These are phyloP conservation scores for Fomitiporia mediterranea DNA, from an alignment of 1,284 basidiomycete species.

Conservation along the genomic window DNA sequence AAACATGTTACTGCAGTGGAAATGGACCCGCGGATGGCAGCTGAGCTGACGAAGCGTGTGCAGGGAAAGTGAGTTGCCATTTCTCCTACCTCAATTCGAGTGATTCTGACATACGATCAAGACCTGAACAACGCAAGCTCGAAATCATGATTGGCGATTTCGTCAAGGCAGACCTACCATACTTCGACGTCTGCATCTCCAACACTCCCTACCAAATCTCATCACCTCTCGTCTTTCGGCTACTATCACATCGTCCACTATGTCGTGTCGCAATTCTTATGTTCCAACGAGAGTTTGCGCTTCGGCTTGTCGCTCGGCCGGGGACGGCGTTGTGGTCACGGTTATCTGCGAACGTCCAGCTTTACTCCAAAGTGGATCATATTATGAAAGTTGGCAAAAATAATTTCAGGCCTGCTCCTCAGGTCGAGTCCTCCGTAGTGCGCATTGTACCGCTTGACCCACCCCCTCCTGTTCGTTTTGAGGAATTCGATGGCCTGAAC, in stretches of 20 bases:
- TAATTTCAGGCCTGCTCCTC: slow-evolving; percentile 94
- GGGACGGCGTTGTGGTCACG: slow-evolving; percentile 90
- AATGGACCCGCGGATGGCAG: slow-evolving; percentile 99
- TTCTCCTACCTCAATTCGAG: slow-evolving; percentile 11
- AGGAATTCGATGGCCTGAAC: slow-evolving; percentile 95
- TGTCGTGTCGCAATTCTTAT: slow-evolving; percentile 96
- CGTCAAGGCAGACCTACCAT: slow-evolving; percentile 93
- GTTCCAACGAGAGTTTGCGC: slow-evolving; percentile 98
- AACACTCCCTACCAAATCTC: slow-evolving; percentile 99
- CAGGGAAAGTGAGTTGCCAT: slow-evolving; percentile 85
- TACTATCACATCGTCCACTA: slow-evolving; percentile 93
- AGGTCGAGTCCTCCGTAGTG: slow-evolving; percentile 92
- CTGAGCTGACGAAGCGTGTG: slow-evolving; percentile 94
- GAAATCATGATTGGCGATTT: slow-evolving; percentile 97
- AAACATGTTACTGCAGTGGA: slow-evolving; percentile 93
- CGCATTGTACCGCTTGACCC: slow-evolving; percentile 91
- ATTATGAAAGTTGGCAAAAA: slow-evolving; percentile 96
- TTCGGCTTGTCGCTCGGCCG: slow-evolving; percentile 87
- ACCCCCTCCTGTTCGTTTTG: slow-evolving; percentile 92
- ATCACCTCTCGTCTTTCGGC: slow-evolving; percentile 94
- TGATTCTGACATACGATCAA: slow-evolving; percentile 30
- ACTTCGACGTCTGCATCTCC: slow-evolving; percentile 98
- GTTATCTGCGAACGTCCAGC: slow-evolving; percentile 94
- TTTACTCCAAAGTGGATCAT: slow-evolving; percentile 93
- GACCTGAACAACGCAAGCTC: slow-evolving; percentile 92